Base-by-base conservation (phyloP, 495 filamentous ascomycete genomes). In the Cercophora sp. region DNA sequence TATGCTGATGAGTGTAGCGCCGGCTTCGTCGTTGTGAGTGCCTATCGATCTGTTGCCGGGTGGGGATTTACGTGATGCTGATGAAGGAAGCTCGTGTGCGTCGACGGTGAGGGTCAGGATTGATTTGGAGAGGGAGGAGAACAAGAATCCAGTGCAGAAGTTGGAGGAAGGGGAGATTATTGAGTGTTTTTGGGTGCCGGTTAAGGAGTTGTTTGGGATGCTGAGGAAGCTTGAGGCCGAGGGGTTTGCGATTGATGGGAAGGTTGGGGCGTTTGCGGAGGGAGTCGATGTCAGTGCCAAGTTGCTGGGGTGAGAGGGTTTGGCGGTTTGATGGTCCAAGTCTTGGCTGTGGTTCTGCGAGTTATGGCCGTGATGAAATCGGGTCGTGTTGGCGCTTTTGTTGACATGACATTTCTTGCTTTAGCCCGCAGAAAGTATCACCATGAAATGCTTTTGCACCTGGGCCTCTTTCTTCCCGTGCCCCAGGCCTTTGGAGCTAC, bases 161-260 rank as follows among this genome's bases (percentile, higher is more conserved):
- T 75, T 88, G 0, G 86, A 89, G 57, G 86, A 87, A 34, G 82
- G 84, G 56, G 86, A 89, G 58, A 88, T 88, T 64, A 89, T 89
- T 52, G 85, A 88, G 63, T 79, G 77, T 45, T 89, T 88, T 57
- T 80, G 81, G 25, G 72, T 86, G 1, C 84, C 85, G 2, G 58
- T 89, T 31, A 70, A 66, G 36, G 63, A 72, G 20, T 63, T 89
- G 4, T 85, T 79, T 59, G 67, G 57, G 3, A 80, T 82, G 57
- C 76, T 79, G 51, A 77, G 74, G 59, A 73, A 65, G 29, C 61
- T 85, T 25, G 83, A 87, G 60, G 64, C 61, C 6, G 73, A 85
- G 41, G 86, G 86, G 1, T 85, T 79, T 57, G 86, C 83, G 0
- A 85, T 89, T 53, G 86, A 89, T 67, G 84, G 86, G 13, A 79